These are phyloP conservation scores for Thinopyrum elongatum DNA, from an alignment of 176 grass and related monocot species.

Conservation along the genomic window DNA sequence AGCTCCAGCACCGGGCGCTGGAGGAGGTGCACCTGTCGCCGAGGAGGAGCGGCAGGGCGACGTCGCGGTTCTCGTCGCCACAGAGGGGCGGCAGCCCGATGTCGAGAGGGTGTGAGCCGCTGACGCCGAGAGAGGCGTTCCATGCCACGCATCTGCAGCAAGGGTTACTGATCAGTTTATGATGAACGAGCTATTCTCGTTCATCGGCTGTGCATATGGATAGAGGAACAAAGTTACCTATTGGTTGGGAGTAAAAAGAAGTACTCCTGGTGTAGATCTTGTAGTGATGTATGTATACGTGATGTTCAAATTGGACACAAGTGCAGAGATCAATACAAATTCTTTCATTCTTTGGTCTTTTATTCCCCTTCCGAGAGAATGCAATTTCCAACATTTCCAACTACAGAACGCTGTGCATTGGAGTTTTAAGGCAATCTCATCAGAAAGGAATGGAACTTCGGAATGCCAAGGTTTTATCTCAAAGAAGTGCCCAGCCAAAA, in stretches of 20 bases:
- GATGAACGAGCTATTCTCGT: neutral
- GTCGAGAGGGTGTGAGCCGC: conserved; percentile 39
- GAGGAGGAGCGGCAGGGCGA: conserved; percentile 25
- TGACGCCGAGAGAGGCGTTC: conserved; percentile 45
- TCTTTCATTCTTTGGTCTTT: conserved; percentile 29
- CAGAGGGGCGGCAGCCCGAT: conserved; percentile 34
- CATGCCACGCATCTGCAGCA: conserved; percentile 32
- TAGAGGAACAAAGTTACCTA: conserved; percentile 16
- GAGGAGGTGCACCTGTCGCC: conserved; percentile 80
- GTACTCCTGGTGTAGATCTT: conserved; percentile 30
- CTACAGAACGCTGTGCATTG: too few relatives aligned
- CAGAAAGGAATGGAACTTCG: too few relatives aligned
- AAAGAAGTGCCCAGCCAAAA: too few relatives aligned
- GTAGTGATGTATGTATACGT: conserved; percentile 27
- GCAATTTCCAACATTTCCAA: neutral
- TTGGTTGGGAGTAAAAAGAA: neutral
- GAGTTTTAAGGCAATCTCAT: too few relatives aligned
- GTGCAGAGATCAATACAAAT: conserved; percentile 20
- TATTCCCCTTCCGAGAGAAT: neutral
- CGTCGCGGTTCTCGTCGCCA: conserved; percentile 50
- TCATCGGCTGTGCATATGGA: neutral
- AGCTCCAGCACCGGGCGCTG: conserved; percentile 76
- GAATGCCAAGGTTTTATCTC: too few relatives aligned
- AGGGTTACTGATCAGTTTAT: conserved; percentile 24
- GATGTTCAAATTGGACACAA: neutral